These are phyloP conservation scores for Paecilomyces formosus DNA, from an alignment of 2,329 filamentous ascomycete genomes.

Conservation along the genomic window DNA sequence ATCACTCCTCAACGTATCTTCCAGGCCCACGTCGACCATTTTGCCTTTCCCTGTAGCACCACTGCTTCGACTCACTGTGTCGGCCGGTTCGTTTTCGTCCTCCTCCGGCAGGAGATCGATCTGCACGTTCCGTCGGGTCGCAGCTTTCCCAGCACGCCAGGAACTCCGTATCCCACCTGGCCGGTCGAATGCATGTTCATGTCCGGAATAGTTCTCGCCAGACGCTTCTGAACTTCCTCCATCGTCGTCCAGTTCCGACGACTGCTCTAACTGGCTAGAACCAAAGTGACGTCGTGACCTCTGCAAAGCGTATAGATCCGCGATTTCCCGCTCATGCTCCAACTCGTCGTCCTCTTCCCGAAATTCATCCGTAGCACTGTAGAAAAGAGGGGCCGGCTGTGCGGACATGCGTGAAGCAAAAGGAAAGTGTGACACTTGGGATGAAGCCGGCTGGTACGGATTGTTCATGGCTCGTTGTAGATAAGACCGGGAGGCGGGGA, in stretches of 20 bases:
- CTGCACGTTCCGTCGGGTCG: constrained; percentile 28
- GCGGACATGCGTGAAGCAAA: constrained; percentile 71
- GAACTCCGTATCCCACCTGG: constrained; percentile 50
- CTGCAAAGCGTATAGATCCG: constrained; percentile 90
- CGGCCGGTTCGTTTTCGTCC: constrained; percentile 26
- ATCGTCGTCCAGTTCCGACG: constrained; percentile 72
- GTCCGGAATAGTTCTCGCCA: constrained; percentile 40
- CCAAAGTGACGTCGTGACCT: constrained; percentile 83
- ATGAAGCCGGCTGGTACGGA: constrained; percentile 67
- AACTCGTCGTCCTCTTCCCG: constrained; percentile 89
- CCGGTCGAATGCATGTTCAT: constrained; percentile 31
- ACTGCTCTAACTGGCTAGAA: constrained; percentile 74
- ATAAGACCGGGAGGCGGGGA: constrained; percentile 43
- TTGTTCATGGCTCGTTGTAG: constrained; percentile 55
- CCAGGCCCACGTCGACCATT: constrained; percentile 82
- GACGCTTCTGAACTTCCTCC: constrained; percentile 52
- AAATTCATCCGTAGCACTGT: constrained; percentile 83
- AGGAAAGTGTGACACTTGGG: constrained; percentile 66
- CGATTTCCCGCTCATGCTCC: constrained; percentile 81
- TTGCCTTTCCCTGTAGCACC: constrained; percentile 51
- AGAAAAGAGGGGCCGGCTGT: constrained; percentile 86
- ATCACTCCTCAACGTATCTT: constrained; percentile 50
- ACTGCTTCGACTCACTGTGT: constrained; percentile 26
- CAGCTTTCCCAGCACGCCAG: constrained; percentile 45
- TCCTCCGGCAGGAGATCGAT: constrained; percentile 26